These are phyloP conservation scores for Eucalyptus paniculata DNA, from an alignment of 345 rosid species.

Conservation along the genomic window DNA sequence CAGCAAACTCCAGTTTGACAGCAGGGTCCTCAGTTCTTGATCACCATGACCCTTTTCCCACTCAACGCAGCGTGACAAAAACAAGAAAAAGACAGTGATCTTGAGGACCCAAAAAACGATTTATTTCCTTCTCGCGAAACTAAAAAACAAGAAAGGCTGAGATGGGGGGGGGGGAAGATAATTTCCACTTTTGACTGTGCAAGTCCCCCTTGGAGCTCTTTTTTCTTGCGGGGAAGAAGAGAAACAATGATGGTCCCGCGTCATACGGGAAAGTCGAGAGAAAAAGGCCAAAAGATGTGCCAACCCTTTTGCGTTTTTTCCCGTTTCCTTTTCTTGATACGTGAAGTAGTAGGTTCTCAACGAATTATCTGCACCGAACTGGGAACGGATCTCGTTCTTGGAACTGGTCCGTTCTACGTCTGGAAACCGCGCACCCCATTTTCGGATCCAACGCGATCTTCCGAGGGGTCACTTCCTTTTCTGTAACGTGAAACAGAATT, in stretches of 20 bases:
- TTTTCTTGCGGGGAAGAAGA: not conserved
- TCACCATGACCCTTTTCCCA: not conserved
- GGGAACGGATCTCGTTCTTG: not conserved
- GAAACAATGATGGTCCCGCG: not conserved
- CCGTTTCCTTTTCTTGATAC: not conserved
- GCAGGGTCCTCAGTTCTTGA: not conserved
- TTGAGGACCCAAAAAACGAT: not conserved
- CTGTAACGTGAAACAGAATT: not conserved
- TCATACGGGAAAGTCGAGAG: not conserved
- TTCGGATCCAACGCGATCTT: not conserved
- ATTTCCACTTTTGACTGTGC: not conserved
- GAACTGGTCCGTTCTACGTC: not conserved
- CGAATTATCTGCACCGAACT: not conserved
- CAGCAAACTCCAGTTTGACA: not conserved
- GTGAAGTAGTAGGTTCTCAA: not conserved
- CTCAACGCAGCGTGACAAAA: not conserved
- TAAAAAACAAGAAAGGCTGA: not conserved
- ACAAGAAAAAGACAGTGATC: not conserved
- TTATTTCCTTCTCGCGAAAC: not conserved
- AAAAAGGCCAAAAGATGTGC: not conserved
- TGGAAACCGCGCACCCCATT: not conserved
- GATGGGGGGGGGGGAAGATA: not conserved
- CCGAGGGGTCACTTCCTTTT: not conserved
- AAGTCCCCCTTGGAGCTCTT: not conserved
- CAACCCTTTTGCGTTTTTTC: not conserved